Evolutionary conservation across 23 red algal species (phyloP).

Genomic region (Cyanidiococcus yangmingshanensis): DNA sequence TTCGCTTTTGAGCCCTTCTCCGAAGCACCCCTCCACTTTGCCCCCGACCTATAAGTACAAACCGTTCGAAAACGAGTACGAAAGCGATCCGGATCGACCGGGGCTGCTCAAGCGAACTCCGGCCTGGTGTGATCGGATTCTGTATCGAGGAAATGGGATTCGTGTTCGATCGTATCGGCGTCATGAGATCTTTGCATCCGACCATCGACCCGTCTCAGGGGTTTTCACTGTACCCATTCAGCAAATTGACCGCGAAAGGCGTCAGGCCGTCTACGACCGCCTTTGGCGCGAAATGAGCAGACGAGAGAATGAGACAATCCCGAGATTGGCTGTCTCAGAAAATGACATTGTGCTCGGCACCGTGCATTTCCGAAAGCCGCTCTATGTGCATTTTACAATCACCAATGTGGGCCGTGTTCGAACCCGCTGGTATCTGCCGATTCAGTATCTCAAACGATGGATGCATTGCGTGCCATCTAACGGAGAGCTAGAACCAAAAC

Average conservation of each 20-base stretch:
- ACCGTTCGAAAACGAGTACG: slow-evolving; percentile 44
- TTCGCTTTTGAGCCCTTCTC: slow-evolving; percentile 58
- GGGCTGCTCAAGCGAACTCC: slow-evolving; percentile 52
- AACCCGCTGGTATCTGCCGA: slow-evolving; percentile 21
- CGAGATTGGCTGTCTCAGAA: slow-evolving; percentile 16
- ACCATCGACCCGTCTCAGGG: slow-evolving; percentile 75
- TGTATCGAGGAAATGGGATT: slow-evolving; percentile 39
- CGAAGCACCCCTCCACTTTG: slow-evolving; percentile 58
- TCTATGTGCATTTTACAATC: slow-evolving; percentile 11
- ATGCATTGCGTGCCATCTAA: slow-evolving; percentile 10
- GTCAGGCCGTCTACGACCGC: slow-evolving; percentile 13
- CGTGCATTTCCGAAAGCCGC: slow-evolving; percentile 21
- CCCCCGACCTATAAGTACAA: slow-evolving; percentile 79
- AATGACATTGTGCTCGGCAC: slow-evolving; percentile 19
- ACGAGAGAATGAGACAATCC: slow-evolving; percentile 26
- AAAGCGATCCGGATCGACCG: slow-evolving; percentile 30
- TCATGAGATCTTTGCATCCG: slow-evolving; percentile 74
- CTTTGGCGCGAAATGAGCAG: slow-evolving; percentile 21
- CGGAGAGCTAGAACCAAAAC: slow-evolving; percentile 19
- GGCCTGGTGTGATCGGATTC: slow-evolving; percentile 73
- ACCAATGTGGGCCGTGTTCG: slow-evolving; percentile 23
- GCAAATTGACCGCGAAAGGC: slow-evolving; percentile 23
- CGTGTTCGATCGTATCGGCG: slow-evolving; percentile 41
- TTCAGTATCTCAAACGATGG: slow-evolving; percentile 14
- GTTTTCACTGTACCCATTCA: slow-evolving; percentile 38